Conservation (phyloP, 805 yeast species). For the Schwanniomyces polymorphus region DNA sequence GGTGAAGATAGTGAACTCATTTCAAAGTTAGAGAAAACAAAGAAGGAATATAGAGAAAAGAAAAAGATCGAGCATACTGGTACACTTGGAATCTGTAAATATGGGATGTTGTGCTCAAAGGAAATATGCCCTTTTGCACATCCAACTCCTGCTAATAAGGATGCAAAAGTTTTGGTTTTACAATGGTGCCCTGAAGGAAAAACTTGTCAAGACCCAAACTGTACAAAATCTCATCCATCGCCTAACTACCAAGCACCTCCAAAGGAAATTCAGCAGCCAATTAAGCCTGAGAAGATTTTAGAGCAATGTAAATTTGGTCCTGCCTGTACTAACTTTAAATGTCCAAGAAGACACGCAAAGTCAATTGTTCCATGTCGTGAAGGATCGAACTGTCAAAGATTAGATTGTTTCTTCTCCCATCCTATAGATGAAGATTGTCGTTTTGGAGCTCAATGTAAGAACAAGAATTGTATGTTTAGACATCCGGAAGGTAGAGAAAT, state of each 20-base stretch:
- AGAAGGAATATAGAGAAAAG: constrained; percentile 49
- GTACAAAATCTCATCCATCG: constrained; percentile 83
- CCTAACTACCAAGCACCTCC: constrained; percentile 41
- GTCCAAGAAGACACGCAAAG: constrained; percentile 84
- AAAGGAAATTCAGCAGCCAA: constrained; percentile 7
- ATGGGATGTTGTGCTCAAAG: constrained; percentile 72
- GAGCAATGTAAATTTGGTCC: constrained; percentile 83
- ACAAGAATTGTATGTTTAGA: constrained; percentile 65
- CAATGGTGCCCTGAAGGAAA: constrained; percentile 80
- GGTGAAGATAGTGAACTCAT: constrained; percentile 78
- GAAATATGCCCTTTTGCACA: constrained; percentile 86
- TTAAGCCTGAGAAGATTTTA: constrained; percentile 35
- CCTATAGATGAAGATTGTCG: constrained; percentile 80
- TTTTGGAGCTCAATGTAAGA: constrained; percentile 74
- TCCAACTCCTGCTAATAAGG: constrained; percentile 82
- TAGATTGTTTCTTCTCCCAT: constrained; percentile 81
- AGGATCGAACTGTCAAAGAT: constrained; percentile 74
- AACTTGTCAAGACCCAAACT: constrained; percentile 57
- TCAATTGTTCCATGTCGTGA: constrained; percentile 75
- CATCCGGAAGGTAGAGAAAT: constrained; percentile 77
- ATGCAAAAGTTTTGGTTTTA: constrained; percentile 63
- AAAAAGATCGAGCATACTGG: constrained; percentile 29
- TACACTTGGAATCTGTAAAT: constrained; percentile 70
- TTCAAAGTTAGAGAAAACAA: constrained; percentile 64
- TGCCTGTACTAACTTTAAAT: constrained; percentile 72